Evolutionary conservation across 768 basidiomycete species (phyloP).

Genomic region (Pulveroboletus sp.): DNA sequence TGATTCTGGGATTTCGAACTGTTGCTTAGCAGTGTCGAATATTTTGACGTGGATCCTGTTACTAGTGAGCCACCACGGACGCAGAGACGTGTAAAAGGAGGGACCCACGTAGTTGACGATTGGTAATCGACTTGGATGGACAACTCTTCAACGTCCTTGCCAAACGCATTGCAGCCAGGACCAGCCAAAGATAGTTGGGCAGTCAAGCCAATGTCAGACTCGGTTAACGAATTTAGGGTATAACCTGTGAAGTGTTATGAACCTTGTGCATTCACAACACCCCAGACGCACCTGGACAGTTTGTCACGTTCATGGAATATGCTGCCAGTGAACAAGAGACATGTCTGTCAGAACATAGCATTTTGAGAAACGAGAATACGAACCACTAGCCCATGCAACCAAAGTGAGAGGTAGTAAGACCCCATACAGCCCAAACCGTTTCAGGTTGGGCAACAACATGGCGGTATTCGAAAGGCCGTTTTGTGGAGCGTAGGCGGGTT

Average conservation of each 20-base stretch:
- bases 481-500: too few species aligned
- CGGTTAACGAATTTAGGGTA: constrained; percentile 38
- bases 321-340: not conserved
- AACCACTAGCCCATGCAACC: not conserved
- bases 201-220: constrained; percentile 46
- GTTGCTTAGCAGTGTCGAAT: constrained; percentile 52
- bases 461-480: not conserved
- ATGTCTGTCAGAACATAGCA: not conserved
- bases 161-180: constrained; percentile 60
- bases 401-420: not conserved
- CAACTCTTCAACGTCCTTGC: constrained; percentile 52
- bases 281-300: constrained; percentile 25
- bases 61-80: not conserved
- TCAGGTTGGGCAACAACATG: not conserved
- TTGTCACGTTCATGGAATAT: constrained; percentile 26
- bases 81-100: not conserved
- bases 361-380: not conserved
- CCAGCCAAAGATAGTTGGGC: constrained; percentile 55
- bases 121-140: constrained; percentile 66
- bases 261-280: not conserved
- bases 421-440: not conserved
- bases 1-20: constrained; percentile 63
- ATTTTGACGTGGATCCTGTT: constrained; percentile 66
- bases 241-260: constrained; percentile 43
- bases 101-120: constrained; percentile 41